Percentiles rank a stretch among this genome's conserved stretches.
phyloP scores from a whole-genome alignment of 108 stramenopile species.

The Skeletonema tropicum region DNA sequence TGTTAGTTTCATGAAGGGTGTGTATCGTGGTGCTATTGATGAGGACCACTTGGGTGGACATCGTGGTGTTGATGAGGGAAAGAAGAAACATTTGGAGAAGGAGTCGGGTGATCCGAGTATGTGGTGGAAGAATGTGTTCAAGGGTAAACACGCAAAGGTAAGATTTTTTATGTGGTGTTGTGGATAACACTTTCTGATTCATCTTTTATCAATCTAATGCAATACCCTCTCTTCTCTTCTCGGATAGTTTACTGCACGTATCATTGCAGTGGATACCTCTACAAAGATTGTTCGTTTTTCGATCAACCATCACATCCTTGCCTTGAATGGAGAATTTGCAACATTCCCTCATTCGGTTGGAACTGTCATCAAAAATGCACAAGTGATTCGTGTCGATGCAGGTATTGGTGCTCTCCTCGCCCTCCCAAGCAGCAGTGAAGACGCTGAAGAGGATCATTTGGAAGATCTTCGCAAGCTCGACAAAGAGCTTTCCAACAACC shows the following conservation, averaged over 20 bases:
- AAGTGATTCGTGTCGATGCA: conserved; percentile 79
- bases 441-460: conserved; percentile 4
- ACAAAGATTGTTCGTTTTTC: conserved; percentile 85
- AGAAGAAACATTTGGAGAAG: not conserved
- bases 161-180: not conserved
- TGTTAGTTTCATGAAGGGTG: conserved; percentile 67
- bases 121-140: conserved; percentile 57
- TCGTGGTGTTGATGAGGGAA: conserved; percentile 17
- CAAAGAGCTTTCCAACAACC: conserved; percentile 48
- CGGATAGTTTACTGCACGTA: conserved; percentile 71
- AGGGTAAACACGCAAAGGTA: conserved; percentile 46
- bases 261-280: conserved; percentile 75
- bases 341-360: conserved; percentile 55
- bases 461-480: conserved; percentile 22
- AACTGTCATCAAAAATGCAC: conserved; percentile 62
- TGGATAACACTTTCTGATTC: not conserved
- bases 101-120: conserved; percentile 23
- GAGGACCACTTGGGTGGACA: conserved; percentile 70
- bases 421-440: conserved; percentile 50
- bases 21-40: conserved; percentile 84
- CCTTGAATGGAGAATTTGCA: conserved; percentile 33
- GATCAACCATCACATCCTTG: conserved; percentile 69
- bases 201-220: not conserved
- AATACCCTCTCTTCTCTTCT: conserved; percentile 9
- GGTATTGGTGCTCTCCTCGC: conserved; percentile 86